A percentile compares a stretch with the other conserved stretches of the same genome.
Evolutionary conservation across 345 rosid genomes (phyloP).

Genomic region (Fremontodendron californicum): DNA sequence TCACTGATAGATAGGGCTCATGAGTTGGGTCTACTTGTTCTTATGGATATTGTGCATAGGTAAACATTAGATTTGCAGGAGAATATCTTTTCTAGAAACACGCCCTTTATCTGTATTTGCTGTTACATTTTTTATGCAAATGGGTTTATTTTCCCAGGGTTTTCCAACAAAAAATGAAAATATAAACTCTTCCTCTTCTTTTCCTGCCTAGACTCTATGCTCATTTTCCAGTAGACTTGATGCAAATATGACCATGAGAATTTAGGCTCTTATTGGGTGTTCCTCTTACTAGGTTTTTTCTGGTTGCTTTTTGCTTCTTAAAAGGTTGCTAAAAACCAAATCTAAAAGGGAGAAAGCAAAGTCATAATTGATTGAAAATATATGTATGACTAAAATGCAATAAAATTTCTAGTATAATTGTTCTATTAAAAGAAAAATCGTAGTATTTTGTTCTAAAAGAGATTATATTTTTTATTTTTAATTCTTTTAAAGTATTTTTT

Average conservation of each 20-base stretch:
- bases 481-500: neutral
- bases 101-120: neutral
- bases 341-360: neutral
- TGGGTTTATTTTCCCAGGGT: neutral
- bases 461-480: neutral
- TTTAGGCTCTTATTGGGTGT: neutral
- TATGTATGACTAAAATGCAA: neutral
- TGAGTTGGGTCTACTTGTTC: conserved; percentile 89
- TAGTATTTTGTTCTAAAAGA: neutral
- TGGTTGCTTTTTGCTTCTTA: neutral
- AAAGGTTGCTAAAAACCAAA: neutral
- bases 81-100: conserved; percentile 11
- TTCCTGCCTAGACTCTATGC: neutral
- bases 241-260: neutral
- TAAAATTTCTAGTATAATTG: neutral
- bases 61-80: conserved; percentile 25
- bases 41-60: conserved; percentile 99
- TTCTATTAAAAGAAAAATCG: neutral
- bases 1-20: conserved; percentile 94
- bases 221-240: neutral
- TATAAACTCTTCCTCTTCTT: neutral
- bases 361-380: neutral
- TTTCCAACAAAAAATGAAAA: neutral
- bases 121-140: neutral
- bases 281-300: neutral